Conservation (phyloP, 2,329 filamentous ascomycete genomes). For the Lasiodiplodia sp. region DNA sequence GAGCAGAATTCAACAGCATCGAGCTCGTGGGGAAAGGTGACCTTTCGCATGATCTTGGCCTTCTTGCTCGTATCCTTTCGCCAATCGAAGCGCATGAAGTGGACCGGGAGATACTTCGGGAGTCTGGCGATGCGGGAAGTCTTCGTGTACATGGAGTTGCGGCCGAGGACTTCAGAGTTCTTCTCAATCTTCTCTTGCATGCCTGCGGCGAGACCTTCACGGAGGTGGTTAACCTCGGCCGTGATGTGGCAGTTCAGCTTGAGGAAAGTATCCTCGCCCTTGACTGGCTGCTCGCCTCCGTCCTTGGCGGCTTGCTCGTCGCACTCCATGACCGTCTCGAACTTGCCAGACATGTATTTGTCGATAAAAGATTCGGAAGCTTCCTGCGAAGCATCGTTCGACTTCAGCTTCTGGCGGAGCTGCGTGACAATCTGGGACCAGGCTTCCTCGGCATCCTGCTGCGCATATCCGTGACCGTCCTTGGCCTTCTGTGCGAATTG, state of each 20-base stretch:
- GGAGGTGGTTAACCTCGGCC: conserved; percentile 83
- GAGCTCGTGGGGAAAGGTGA: conserved; percentile 92
- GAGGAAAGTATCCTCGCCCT: conserved; percentile 77
- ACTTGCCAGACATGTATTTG: conserved; percentile 85
- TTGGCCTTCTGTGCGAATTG: conserved; percentile 93
- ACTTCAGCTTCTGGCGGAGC: conserved; percentile 77
- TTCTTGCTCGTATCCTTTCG: conserved; percentile 95
- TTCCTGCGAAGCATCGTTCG: conserved; percentile 52
- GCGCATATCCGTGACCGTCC: conserved; percentile 84
- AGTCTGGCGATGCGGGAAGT: conserved; percentile 87
- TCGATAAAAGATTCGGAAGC: conserved; percentile 77
- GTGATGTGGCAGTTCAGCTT: conserved; percentile 98
- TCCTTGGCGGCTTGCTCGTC: conserved; percentile 81
- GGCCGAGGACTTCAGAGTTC: conserved; percentile 76
- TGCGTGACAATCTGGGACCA: conserved; percentile 95
- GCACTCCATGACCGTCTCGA: conserved; percentile 80
- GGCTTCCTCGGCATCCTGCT: conserved; percentile 97
- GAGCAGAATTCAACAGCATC: conserved; percentile 96
- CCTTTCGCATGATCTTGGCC: conserved; percentile 99
- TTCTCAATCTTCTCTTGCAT: conserved; percentile 93
- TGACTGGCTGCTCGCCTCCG: conserved; percentile 73
- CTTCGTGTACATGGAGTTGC: conserved; percentile 87
- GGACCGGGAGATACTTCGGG: conserved; percentile 94
- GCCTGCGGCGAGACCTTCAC: conserved; percentile 84
- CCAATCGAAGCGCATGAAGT: conserved; percentile 99